Evolutionary conservation across 2,329 filamentous ascomycete species (phyloP).

Genomic region (Neofusicoccum umdonicola): DNA sequence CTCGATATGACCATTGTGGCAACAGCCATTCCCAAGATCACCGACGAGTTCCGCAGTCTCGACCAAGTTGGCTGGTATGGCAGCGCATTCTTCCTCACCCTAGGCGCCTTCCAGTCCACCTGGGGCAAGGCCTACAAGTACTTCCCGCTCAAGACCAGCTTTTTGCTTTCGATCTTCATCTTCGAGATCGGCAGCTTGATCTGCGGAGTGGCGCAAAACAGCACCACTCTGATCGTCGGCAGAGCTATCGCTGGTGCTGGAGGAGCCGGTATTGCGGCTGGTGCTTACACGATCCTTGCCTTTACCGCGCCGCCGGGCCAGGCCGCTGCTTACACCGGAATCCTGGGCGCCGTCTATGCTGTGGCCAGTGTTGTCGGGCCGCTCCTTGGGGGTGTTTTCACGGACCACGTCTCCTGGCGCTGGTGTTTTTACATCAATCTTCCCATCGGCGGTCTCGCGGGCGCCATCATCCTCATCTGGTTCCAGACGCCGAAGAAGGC

Average conservation of each 20-base stretch:
- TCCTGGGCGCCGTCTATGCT: slow-evolving; percentile 37
- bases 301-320: slow-evolving; percentile 42
- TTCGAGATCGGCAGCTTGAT: slow-evolving; percentile 58
- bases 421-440: slow-evolving; percentile 48
- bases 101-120: slow-evolving; percentile 43
- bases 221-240: slow-evolving; percentile 40
- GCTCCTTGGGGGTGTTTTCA: slow-evolving; percentile 44
- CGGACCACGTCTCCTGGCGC: slow-evolving; percentile 41
- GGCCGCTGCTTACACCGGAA: slow-evolving; percentile 37
- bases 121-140: slow-evolving; percentile 50
- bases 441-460: slow-evolving; percentile 43
- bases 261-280: slow-evolving; percentile 39
- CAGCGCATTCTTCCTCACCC: slow-evolving; percentile 43
- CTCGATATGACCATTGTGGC: slow-evolving; percentile 27
- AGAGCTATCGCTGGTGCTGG: slow-evolving; percentile 42
- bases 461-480: slow-evolving; percentile 39
- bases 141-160: slow-evolving; percentile 39
- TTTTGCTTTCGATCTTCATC: slow-evolving; percentile 34
- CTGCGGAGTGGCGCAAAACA: slow-evolving; percentile 45
- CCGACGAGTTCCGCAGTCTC: slow-evolving; percentile 27
- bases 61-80: slow-evolving; percentile 28
- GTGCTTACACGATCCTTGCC: slow-evolving; percentile 44
- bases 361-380: slow-evolving; percentile 40
- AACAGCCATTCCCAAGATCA: slow-evolving; percentile 32
- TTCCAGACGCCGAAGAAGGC: slow-evolving; percentile 35